Conservation (phyloP, 2,329 filamentous ascomycete genomes). For the Claviceps purpurea region DNA sequence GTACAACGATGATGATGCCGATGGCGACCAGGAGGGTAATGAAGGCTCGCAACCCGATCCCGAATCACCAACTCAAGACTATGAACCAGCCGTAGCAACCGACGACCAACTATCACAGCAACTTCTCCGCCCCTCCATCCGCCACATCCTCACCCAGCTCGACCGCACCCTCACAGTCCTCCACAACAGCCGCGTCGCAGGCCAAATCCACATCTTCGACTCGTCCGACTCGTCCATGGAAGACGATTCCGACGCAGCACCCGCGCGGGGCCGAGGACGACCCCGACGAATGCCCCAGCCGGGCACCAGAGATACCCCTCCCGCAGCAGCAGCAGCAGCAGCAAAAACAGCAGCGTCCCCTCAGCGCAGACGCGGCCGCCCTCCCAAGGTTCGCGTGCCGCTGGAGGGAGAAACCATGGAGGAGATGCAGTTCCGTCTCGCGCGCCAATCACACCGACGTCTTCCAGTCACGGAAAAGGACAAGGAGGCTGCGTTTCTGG, state of each 20-base stretch:
- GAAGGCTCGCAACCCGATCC: neutral
- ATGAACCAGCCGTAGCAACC: slow-evolving; percentile 43
- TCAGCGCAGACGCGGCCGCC: slow-evolving; percentile 22
- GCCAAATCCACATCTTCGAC: slow-evolving; percentile 24
- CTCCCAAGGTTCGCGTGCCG: slow-evolving; percentile 25
- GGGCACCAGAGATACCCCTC: neutral
- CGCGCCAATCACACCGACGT: slow-evolving; percentile 24
- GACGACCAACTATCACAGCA: slow-evolving; percentile 56
- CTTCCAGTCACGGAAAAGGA: slow-evolving; percentile 14
- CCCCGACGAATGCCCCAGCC: slow-evolving; percentile 10
- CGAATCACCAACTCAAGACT: slow-evolving; percentile 9
- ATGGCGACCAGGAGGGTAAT: slow-evolving; percentile 1
- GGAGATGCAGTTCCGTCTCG: slow-evolving; percentile 34
- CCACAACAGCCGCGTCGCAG: slow-evolving; percentile 49
- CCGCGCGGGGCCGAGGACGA: slow-evolving; percentile 11
- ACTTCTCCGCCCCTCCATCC: slow-evolving; percentile 53
- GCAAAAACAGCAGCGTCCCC: neutral
- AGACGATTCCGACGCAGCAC: slow-evolving; percentile 16
- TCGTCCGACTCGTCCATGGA: slow-evolving; percentile 25
- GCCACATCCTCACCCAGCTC: slow-evolving; percentile 56
- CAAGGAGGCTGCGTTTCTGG: slow-evolving; percentile 20
- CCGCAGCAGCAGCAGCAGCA: neutral
- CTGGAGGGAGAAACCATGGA: slow-evolving; percentile 31
- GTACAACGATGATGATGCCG: neutral
- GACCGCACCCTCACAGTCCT: slow-evolving; percentile 58